Evolutionary conservation across 345 rosid genomes (phyloP), one percentile per base, ranked within the genome.

Genomic region (Eutrema heterophyllum): DNA sequence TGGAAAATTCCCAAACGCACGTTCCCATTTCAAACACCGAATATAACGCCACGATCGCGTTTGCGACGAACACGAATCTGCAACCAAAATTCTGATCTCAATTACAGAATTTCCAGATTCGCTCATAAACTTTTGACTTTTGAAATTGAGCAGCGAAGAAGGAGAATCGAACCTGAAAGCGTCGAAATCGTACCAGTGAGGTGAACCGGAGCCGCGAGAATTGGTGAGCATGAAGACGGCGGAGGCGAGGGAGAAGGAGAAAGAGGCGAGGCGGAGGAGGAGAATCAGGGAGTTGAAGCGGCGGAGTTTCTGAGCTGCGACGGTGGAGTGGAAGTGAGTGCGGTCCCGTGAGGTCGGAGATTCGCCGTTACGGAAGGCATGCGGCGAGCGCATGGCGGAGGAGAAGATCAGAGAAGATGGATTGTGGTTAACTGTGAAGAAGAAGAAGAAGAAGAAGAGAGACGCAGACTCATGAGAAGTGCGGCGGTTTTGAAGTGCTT

Each of bases 141-240:
- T 21, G 8, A 57, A 72, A 72, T 64, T 45, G 57, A 73, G 63
- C 4, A 29, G 29, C 0, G n/a, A 39, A 51, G 14, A 9, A n/a
- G 4, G 49, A 4, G 51, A 24, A 16, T 5, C 56, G 73, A 75
- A 93, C 97, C 98, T 88, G 90, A 87, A 90, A 51, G 97, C 98
- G 76, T 88, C 97, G 68, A 86, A 95, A 70, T 89, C 90, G 81
- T 74, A 85, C 99, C 97, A 95, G 74, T 57, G 86, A 60, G 86
- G 91, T 4, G 86, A 85, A 75, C 26, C 68, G 78, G 89, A 64
- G 55, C 86, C 88, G 12, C 89, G 81, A 12, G 82, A 82, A 80
- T 91, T 87, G 43, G 98, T 84, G 85, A 83, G 86, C 91, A 87
- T 91, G 85, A 94, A 94, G 78, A 91, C 81, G 54, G 96, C 79